Evolutionary conservation across 371 early-diverging fungal species (phyloP).

Genomic region (Gilbertella persicaria): DNA sequence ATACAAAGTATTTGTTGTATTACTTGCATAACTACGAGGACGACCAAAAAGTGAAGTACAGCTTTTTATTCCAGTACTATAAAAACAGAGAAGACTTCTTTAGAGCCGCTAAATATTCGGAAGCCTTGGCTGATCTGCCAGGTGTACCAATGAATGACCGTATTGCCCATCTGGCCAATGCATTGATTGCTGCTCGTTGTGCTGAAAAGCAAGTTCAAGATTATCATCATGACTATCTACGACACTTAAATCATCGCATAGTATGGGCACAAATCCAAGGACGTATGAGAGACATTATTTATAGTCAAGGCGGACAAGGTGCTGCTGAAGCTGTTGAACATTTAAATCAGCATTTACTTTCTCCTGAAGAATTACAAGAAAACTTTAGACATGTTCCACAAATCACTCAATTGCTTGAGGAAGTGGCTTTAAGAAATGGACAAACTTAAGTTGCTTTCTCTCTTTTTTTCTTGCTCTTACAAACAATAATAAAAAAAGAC

Average conservation of each 20-base stretch:
- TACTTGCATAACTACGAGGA: conserved; percentile 62
- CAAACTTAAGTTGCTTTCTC: too few species aligned
- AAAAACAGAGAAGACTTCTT: neutral
- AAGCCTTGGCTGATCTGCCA: neutral
- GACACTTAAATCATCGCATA: neutral
- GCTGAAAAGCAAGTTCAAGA: neutral
- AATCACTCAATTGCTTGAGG: too few species aligned
- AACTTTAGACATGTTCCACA: too few species aligned
- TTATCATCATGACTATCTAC: neutral
- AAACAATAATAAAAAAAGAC: too few species aligned
- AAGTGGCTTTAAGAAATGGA: too few species aligned
- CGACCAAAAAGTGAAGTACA: conserved; percentile 34
- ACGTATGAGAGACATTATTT: neutral
- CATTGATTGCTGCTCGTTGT: neutral
- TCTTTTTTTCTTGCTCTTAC: too few species aligned
- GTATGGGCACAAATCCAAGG: neutral
- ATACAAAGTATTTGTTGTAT: conserved; percentile 66
- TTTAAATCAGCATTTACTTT: neutral
- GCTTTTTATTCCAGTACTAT: neutral
- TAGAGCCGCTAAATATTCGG: neutral
- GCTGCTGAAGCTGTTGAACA: neutral
- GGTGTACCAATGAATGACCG: neutral
- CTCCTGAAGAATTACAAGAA: neutral
- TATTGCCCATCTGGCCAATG: neutral
- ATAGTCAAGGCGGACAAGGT: neutral